Evolutionary conservation across 306 rosid genomes (phyloP), one percentile per base, ranked within the genome.

Genomic region (Medicago lupulina): DNA sequence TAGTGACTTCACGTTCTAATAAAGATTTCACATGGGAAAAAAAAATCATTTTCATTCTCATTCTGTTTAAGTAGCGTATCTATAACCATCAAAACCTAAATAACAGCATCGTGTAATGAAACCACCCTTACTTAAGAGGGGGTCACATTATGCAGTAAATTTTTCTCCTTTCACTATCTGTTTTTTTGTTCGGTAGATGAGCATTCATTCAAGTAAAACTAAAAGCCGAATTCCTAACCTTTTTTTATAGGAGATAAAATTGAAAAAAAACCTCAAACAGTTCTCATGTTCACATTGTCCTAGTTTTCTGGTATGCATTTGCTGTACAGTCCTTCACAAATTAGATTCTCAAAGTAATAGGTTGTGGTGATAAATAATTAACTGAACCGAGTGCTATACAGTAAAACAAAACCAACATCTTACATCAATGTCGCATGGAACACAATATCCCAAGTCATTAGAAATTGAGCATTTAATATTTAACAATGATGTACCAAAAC

Each of bases 251-350:
- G 47, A 43, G 4, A 43, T 13, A 43, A 43, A 43, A 43, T 11
- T 43, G 49, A 43, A 43, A 43, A 43, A 43, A 43, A 43, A 43
- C 15, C 49, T 43, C 49, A 41, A 10, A 43, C 49, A 43, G 3
- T 43, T 43, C 49, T 43, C 49, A 11, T 43, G 14, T 43, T 43
- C 15, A 11, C 15, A 11, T 43, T 3, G 49, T 43, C 49, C 15
- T 43, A 75, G 73, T 75, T 75, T 64, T 18, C 53, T 58, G 11
- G 25, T 57, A 47, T 47, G 51, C 39, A 17, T 60, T 31, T 1
- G 5, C 14, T 61, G 47, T 8, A 63, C 12, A 50, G n/a, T 50
- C 8, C 55, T 50, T n/a, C 4, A 6, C 17, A 50, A 10, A 43
- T 43, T 43, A 43, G 14, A 11, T 43, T 43, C 11, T 43, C 49